phyloP scores from a whole-genome alignment of 495 filamentous ascomycete species.

The Talaromyces ruber region DNA sequence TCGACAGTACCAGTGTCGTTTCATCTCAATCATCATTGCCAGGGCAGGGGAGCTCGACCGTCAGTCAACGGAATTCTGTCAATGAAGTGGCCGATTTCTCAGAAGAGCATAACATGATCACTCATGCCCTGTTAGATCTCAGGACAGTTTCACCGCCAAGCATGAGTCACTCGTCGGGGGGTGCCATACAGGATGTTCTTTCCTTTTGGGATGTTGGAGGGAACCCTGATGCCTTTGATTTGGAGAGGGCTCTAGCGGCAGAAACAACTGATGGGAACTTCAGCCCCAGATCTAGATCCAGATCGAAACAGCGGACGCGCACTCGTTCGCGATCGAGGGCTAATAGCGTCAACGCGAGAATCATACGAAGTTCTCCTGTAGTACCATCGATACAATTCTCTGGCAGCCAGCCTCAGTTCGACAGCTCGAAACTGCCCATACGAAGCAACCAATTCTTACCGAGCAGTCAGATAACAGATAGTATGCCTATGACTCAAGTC shows the following conservation, averaged over 20 bases:
- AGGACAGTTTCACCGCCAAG: background rate
- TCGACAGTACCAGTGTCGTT: background rate
- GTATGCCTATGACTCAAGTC: conserved; percentile 33
- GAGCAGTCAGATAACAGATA: conserved; percentile 32
- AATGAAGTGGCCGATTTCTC: background rate
- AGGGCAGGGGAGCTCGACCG: background rate
- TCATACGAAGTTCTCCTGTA: conserved; percentile 18
- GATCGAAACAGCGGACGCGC: conserved; percentile 14
- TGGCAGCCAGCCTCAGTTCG: conserved; percentile 30
- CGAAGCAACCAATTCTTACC: conserved; percentile 23
- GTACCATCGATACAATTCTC: conserved; percentile 18
- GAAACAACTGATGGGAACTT: conserved; percentile 2
- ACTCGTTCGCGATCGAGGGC: conserved; percentile 3
- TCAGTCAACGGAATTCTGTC: background rate
- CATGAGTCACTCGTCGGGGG: background rate
- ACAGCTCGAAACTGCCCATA: conserved; percentile 8
- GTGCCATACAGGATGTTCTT: conserved; percentile 19
- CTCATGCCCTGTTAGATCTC: background rate
- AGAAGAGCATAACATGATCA: background rate
- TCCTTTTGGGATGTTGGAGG: conserved; percentile 32
- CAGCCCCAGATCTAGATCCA: conserved; percentile 3
- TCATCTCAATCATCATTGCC: background rate
- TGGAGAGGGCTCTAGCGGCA: conserved; percentile 20
- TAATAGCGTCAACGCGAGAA: conserved; percentile 10
- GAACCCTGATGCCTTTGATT: conserved; percentile 30